phyloP scores from a whole-genome alignment of 495 filamentous ascomycete species.

The Bathelium albidoporum region DNA sequence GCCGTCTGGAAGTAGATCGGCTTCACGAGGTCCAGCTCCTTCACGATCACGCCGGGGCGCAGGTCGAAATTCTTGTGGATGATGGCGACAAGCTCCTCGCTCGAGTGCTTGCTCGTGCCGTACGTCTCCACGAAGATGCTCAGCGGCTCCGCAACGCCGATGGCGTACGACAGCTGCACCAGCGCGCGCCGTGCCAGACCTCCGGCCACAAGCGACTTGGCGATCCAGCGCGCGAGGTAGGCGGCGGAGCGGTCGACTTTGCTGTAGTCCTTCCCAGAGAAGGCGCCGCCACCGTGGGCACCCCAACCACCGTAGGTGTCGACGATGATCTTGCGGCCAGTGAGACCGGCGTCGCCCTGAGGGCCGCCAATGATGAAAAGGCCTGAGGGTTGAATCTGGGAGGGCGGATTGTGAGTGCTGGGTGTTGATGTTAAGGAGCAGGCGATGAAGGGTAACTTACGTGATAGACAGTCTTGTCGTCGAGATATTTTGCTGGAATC shows the following conservation, averaged over 20 bases:
- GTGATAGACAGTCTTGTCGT: constrained; percentile 89
- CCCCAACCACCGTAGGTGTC: constrained; percentile 99
- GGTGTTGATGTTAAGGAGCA: neutral
- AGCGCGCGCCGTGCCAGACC: constrained; percentile 81
- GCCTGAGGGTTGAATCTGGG: constrained; percentile 87
- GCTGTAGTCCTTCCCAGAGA: constrained; percentile 99
- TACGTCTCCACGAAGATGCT: constrained; percentile 82
- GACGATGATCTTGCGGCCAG: constrained; percentile 99
- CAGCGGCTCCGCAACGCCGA: constrained; percentile 94
- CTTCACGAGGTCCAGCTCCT: constrained; percentile 86
- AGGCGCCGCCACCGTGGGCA: constrained; percentile 98
- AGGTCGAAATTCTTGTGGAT: constrained; percentile 94
- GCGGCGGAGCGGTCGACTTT: constrained; percentile 98
- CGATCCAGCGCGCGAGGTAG: constrained; percentile 95
- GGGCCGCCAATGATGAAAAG: constrained; percentile 98
- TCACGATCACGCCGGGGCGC: constrained; percentile 94
- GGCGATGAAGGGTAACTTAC: constrained; percentile 45
- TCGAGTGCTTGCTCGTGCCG: constrained; percentile 63
- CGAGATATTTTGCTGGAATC: constrained; percentile 84
- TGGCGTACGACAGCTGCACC: constrained; percentile 97
- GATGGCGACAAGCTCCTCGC: constrained; percentile 80
- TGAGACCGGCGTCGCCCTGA: constrained; percentile 97
- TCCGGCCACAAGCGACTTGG: constrained; percentile 89
- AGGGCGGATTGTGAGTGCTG: constrained; percentile 20
- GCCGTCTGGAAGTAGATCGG: constrained; percentile 97